Evolutionary conservation across 495 filamentous ascomycete genomes (phyloP), one percentile per base, ranked within the genome.

Genomic region (Neurospora sp.): DNA sequence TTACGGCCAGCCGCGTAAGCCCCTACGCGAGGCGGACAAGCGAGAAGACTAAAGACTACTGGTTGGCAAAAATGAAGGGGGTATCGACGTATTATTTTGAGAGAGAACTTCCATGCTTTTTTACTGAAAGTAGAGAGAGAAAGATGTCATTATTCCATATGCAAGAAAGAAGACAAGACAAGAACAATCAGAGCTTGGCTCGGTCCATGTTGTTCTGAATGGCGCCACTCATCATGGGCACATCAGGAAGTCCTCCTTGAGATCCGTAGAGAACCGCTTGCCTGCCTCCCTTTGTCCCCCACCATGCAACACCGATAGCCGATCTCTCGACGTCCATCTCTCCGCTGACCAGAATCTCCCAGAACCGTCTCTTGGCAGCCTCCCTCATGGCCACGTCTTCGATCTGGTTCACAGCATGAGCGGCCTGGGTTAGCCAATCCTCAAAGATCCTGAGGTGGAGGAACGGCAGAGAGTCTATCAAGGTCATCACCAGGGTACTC

Each of bases 261-360:
- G 71, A 72, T 37, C 74, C 77, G 14, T 74, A 80, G 59, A 83
- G 69, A 5, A 86, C 79, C 40, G 82, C 79, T 72, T 84, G 79
- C 39, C 81, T 74, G 2, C 85, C 85, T 0, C 85, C 85, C 59
- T 79, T 77, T 5, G 81, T 84, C 9, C 84, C 83, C 96, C 96
- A 99, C 96, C 96, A 99, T 14, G 89, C 88, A 38, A 96, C 91
- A 73, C 90, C 95, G 66, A 92, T 84, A 69, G 91, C 90, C 11
- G 92, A 90, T 37, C 93, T 85, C 77, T 97, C 92, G 69, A 97
- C 89, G 83, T 98, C 94, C 91, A 98, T 95, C 82, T 98, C 94
- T 9, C 95, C 94, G 74, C 87, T 88, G 35, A 90, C 90, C 54
- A 98, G 74, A 2, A 93, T 86, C 70, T 97, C 89, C 94, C 94